Conservation (phyloP, 2,329 filamentous ascomycete genomes). For the Fusarium sp. region DNA sequence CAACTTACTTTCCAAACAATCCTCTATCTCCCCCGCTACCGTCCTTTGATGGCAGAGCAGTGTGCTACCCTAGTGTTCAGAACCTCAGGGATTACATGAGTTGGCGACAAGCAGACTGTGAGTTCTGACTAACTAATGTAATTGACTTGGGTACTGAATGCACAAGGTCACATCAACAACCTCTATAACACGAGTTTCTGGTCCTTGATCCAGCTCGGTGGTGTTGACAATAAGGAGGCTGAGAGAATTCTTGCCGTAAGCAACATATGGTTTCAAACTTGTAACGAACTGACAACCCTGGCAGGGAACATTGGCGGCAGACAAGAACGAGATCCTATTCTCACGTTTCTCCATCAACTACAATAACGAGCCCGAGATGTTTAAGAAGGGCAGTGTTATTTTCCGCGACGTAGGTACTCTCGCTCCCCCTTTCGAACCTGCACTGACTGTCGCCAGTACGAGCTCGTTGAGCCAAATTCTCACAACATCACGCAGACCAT, state of each 20-base stretch:
- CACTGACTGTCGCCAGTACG: slow-evolving; percentile 63
- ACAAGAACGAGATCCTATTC: slow-evolving; percentile 98
- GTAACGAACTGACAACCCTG: slow-evolving; percentile 30
- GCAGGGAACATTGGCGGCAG: slow-evolving; percentile 81
- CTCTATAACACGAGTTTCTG: slow-evolving; percentile 98
- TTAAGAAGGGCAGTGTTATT: slow-evolving; percentile 90
- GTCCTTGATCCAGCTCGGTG: slow-evolving; percentile 82
- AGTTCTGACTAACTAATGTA: slow-evolving; percentile 44
- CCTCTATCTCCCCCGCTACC: slow-evolving; percentile 79
- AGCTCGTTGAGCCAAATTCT: slow-evolving; percentile 68
- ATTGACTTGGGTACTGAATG: slow-evolving; percentile 28
- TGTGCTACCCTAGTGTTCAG: slow-evolving; percentile 83
- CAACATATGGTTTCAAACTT: neutral
- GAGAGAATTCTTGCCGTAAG: slow-evolving; percentile 79
- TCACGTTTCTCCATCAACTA: slow-evolving; percentile 92
- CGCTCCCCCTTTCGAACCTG: no score
- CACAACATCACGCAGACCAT: slow-evolving; percentile 58
- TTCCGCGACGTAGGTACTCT: slow-evolving; percentile 74
- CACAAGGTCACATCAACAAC: slow-evolving; percentile 91
- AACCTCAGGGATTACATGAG: slow-evolving; percentile 95
- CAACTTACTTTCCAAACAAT: slow-evolving; percentile 74
- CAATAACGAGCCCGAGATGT: slow-evolving; percentile 94
- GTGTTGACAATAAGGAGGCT: slow-evolving; percentile 78
- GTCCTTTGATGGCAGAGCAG: slow-evolving; percentile 91
- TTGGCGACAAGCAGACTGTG: slow-evolving; percentile 97